Conservation (phyloP, 208 protist species). For the Crithidia mellificae region DNA sequence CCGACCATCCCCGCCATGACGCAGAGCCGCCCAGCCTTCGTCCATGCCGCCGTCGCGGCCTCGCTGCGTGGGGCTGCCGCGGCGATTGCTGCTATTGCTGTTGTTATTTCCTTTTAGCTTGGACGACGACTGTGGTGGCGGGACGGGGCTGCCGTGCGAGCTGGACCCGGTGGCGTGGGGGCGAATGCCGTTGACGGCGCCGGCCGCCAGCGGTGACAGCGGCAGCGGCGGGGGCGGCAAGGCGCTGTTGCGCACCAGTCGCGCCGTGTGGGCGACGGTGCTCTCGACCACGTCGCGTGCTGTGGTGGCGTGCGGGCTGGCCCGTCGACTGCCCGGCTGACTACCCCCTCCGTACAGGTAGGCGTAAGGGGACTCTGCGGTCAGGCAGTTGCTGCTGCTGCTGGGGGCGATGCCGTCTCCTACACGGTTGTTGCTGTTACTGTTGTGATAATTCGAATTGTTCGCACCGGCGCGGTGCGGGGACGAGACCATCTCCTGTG, state of each 20-base stretch:
- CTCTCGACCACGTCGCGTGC: not conserved
- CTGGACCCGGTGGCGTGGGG: not conserved
- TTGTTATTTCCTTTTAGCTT: not conserved
- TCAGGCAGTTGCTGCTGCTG: not conserved
- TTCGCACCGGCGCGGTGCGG: not conserved
- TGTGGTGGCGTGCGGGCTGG: slow-evolving; percentile 2
- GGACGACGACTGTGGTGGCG: not conserved
- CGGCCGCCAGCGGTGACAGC: slow-evolving; percentile 1
- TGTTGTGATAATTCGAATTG: too few species aligned
- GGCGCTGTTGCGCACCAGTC: slow-evolving; percentile 29
- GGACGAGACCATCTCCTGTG: not conserved
- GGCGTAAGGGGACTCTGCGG: slow-evolving; percentile 2
- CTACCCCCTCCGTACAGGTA: slow-evolving; percentile 13
- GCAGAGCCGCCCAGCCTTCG: not conserved
- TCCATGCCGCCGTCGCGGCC: not conserved
- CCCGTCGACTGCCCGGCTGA: slow-evolving; percentile 1
- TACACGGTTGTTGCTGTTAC: not conserved
- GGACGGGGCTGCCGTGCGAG: not conserved
- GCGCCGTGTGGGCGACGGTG: slow-evolving; percentile 23
- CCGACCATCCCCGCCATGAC: not conserved
- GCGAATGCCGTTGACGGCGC: not conserved
- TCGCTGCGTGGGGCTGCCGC: too few species aligned
- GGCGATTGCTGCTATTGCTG: not conserved
- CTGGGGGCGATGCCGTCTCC: not conserved
- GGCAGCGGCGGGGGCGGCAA: slow-evolving; percentile 30